Evolutionary conservation across 2,329 filamentous ascomycete genomes (phyloP).

Genomic region (Xylaria sp.): DNA sequence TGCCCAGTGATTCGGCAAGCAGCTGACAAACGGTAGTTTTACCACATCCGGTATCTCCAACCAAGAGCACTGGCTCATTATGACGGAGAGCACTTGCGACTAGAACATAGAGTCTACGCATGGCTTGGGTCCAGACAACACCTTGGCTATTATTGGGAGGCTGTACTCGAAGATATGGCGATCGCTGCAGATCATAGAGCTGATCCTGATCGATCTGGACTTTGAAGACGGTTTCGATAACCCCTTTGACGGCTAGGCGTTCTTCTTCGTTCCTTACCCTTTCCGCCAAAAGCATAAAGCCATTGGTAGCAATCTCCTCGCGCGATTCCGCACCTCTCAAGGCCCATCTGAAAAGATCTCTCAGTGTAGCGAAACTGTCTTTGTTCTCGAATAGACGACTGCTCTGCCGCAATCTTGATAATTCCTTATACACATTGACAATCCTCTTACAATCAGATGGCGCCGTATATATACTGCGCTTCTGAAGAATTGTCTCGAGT

Average conservation of each 20-base stretch:
- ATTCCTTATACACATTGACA: constrained; percentile 91
- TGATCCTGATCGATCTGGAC: constrained; percentile 79
- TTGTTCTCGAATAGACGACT: constrained; percentile 95
- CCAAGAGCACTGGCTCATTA: constrained; percentile 92
- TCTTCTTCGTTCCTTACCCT: constrained; percentile 93
- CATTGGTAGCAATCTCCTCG: constrained; percentile 89
- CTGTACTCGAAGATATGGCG: constrained; percentile 65
- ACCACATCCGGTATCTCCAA: constrained; percentile 96
- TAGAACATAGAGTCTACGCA: constrained; percentile 90
- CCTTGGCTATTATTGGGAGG: constrained; percentile 64
- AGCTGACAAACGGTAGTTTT: constrained; percentile 98
- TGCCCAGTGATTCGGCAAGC: constrained; percentile 81
- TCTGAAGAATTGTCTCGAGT: constrained; percentile 88
- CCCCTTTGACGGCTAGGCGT: constrained; percentile 81
- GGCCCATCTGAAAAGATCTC: constrained; percentile 97
- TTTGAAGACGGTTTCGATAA: constrained; percentile 92
- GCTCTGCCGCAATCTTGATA: constrained; percentile 89
- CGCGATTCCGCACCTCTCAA: constrained; percentile 84
- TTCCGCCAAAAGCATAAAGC: constrained; percentile 96
- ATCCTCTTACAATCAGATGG: constrained; percentile 93
- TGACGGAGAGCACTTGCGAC: constrained; percentile 88
- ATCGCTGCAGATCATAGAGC: constrained; percentile 74
- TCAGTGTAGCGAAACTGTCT: constrained; percentile 93
- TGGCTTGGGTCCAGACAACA: constrained; percentile 94
- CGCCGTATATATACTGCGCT: constrained; percentile 85